phyloP scores from a whole-genome alignment of 1,284 basidiomycete species.

The Mycosarcoma mackinlayi region DNA sequence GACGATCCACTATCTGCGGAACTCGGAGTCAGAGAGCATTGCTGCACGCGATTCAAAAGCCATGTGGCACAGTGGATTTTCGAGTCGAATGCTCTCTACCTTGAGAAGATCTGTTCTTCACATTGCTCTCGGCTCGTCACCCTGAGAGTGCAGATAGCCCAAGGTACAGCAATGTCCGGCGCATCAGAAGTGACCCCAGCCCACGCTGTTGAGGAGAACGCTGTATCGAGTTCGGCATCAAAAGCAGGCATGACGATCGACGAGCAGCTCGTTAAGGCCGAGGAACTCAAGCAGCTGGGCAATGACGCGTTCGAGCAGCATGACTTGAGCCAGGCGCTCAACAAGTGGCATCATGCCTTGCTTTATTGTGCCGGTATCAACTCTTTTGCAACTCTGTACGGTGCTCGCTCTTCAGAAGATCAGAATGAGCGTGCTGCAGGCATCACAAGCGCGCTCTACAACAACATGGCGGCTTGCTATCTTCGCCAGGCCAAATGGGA shows the following conservation, averaged over 20 bases:
- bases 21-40: no score
- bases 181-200: not conserved
- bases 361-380: conserved; percentile 53
- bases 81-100: no score
- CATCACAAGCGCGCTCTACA: conserved; percentile 41
- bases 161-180: no score
- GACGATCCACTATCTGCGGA: no score
- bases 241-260: conserved; percentile 23
- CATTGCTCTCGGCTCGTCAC: no score
- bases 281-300: conserved; percentile 35
- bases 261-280: conserved; percentile 28
- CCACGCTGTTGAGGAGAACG: not conserved
- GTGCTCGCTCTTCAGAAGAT: conserved; percentile 31
- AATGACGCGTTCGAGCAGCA: conserved; percentile 32
- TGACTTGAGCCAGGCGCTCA: conserved; percentile 27
- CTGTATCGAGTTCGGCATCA: not conserved
- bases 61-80: no score
- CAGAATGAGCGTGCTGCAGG: conserved; percentile 38
- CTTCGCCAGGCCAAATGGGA: conserved; percentile 39
- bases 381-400: conserved; percentile 45
- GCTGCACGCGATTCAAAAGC: no score
- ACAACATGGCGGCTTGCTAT: conserved; percentile 53
- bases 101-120: no score
- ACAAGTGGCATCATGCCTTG: conserved; percentile 47
- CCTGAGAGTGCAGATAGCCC: no score